A percentile compares a stretch with the other conserved stretches of the same genome.
Evolutionary conservation across 2,329 filamentous ascomycete genomes (phyloP).

Genomic region (Exophiala xenobiotica): DNA sequence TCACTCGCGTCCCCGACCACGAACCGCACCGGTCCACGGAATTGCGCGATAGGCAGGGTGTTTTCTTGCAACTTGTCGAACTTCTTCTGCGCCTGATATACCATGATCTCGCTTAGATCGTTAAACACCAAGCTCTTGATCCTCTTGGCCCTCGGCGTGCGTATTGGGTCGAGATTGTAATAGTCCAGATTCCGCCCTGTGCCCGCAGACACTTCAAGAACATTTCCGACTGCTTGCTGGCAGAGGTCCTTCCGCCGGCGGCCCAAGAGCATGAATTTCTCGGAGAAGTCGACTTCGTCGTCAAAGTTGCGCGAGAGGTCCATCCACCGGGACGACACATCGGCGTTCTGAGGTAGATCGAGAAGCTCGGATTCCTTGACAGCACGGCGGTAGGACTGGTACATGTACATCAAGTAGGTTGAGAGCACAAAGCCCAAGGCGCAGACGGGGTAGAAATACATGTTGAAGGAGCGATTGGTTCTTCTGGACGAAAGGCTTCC

Average conservation of each 20-base stretch:
- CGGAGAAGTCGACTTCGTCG: constrained; percentile 45
- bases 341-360: constrained; percentile 31
- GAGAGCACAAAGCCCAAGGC: constrained; percentile 43
- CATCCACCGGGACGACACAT: constrained; percentile 50
- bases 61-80: constrained; percentile 35
- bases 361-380: constrained; percentile 27
- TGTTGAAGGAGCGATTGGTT: constrained; percentile 29
- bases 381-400: constrained; percentile 43
- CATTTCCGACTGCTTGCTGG: constrained; percentile 45
- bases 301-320: constrained; percentile 45
- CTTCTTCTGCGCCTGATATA: constrained; percentile 46
- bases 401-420: constrained; percentile 46
- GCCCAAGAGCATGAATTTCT: constrained; percentile 43
- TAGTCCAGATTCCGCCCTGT: constrained; percentile 50
- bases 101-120: constrained; percentile 51
- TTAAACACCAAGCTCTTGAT: constrained; percentile 46
- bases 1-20: constrained; percentile 27
- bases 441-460: constrained; percentile 39
- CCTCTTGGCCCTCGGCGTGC: constrained; percentile 34
- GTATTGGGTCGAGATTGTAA: constrained; percentile 39
- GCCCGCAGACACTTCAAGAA: constrained; percentile 52
- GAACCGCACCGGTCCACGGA: constrained; percentile 26
- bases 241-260: constrained; percentile 44
- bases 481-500: constrained; percentile 26
- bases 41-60: constrained; percentile 9